Evolutionary conservation across 169 alveolate species (phyloP).

Genomic region (Eimeria sp.): DNA sequence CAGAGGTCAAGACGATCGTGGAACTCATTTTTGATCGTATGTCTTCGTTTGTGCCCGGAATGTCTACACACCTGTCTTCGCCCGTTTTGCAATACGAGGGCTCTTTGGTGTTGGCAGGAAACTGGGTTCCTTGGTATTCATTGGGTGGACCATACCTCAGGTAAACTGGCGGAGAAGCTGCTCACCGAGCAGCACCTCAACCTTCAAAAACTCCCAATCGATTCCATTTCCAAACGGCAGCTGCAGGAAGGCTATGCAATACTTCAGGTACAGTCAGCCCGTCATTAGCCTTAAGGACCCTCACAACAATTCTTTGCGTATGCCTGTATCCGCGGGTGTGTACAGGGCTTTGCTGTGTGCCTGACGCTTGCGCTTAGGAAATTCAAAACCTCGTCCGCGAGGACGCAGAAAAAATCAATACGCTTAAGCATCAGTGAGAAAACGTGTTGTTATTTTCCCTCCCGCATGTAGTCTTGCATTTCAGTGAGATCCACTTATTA

Average conservation of each 20-base stretch:
- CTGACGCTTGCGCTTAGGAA: constrained; percentile 5
- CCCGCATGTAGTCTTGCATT: neutral
- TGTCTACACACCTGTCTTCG: neutral
- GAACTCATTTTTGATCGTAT: constrained; percentile 76
- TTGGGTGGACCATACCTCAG: constrained; percentile 29
- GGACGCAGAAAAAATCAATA: constrained; percentile 1
- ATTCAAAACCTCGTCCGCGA: constrained; percentile 69
- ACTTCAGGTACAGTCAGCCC: constrained; percentile 72
- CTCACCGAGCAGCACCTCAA: constrained; percentile 81
- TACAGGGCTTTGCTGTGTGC: neutral
- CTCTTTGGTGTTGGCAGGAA: neutral
- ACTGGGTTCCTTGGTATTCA: constrained; percentile 1
- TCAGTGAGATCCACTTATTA: neutral
- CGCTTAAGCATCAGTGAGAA: constrained; percentile 63
- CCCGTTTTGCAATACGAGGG: neutral
- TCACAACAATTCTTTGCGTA: neutral
- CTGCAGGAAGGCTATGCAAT: constrained; percentile 82
- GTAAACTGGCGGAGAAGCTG: constrained; percentile 59
- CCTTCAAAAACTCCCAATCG: constrained; percentile 79
- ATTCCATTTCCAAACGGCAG: constrained; percentile 79
- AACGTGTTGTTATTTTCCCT: neutral
- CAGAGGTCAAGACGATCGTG: constrained; percentile 66
- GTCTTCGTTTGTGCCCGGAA: neutral
- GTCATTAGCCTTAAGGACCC: neutral
- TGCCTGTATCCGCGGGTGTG: neutral